Conservation (phyloP, 2,329 filamentous ascomycete genomes). For the Pseudogymnoascus verrucosus region DNA sequence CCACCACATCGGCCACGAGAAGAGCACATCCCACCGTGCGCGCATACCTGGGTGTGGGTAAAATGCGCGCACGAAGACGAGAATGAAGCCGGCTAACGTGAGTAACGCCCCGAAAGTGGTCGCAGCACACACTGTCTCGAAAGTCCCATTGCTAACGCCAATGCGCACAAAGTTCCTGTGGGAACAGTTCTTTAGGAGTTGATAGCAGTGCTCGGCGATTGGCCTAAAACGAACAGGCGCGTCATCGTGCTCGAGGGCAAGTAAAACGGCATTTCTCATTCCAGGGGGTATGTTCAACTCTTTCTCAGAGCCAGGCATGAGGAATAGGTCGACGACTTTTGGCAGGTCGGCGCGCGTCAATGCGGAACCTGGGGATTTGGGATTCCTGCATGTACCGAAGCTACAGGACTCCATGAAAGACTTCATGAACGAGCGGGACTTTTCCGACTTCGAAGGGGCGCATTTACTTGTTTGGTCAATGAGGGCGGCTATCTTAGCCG, state of each 20-base stretch:
- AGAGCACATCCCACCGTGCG: conserved; percentile 34
- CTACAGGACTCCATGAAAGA: background rate
- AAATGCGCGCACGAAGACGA: conserved; percentile 34
- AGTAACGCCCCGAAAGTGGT: conserved; percentile 36
- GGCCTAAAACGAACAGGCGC: conserved; percentile 33
- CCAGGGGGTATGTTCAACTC: conserved; percentile 40
- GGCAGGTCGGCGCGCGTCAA: conserved; percentile 28
- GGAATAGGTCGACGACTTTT: conserved; percentile 34
- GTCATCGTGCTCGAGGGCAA: conserved; percentile 29
- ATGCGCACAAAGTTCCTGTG: conserved; percentile 44
- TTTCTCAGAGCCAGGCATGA: conserved; percentile 35
- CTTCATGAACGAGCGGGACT: background rate
- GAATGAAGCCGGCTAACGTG: conserved; percentile 33
- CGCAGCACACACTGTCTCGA: conserved; percentile 41
- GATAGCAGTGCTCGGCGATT: conserved; percentile 39
- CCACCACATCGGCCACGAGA: conserved; percentile 39
- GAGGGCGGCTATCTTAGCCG: background rate
- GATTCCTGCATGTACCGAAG: background rate
- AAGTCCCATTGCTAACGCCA: conserved; percentile 44
- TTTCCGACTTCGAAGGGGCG: background rate
- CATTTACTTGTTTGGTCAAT: background rate
- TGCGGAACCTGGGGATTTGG: background rate
- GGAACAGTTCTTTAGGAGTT: conserved; percentile 40
- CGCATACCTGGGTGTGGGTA: conserved; percentile 20
- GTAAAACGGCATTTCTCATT: conserved; percentile 34